Evolutionary conservation across 106 monocot genomes (phyloP).

Genomic region (Chionographis japonica): DNA sequence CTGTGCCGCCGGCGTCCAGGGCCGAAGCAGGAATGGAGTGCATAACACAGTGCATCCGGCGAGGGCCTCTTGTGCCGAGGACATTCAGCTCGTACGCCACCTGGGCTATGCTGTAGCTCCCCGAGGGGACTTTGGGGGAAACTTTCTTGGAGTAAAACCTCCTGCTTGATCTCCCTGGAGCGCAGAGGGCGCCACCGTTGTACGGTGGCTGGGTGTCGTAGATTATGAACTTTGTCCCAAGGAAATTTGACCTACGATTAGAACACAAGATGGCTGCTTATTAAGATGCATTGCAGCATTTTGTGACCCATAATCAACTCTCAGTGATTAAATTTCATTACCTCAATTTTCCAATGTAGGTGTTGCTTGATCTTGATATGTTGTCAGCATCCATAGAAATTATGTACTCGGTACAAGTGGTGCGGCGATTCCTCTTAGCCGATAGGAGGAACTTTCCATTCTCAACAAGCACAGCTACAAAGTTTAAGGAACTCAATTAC

Average conservation of each 20-base stretch:
- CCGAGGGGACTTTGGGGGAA: conserved; percentile 38
- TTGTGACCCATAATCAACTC: background rate
- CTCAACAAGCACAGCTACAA: conserved; percentile 31
- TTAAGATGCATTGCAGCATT: too few species aligned
- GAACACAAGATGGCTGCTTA: background rate
- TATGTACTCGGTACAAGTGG: conserved; percentile 37
- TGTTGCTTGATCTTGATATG: conserved; percentile 39
- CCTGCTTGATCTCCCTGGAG: conserved; percentile 19
- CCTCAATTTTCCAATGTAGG: conserved; percentile 44
- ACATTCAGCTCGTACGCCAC: conserved; percentile 49
- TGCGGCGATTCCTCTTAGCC: conserved; percentile 30
- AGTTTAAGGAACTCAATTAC: background rate
- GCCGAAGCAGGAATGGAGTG: conserved; percentile 38
- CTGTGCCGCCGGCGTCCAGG: conserved; percentile 27
- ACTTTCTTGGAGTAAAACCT: conserved; percentile 42
- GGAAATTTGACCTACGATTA: conserved; percentile 44
- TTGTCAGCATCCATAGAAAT: conserved; percentile 32
- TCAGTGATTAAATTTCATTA: background rate
- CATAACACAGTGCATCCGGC: conserved; percentile 49
- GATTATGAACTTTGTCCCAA: conserved; percentile 52
- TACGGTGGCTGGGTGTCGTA: conserved; percentile 50
- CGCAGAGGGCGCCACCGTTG: conserved; percentile 10
- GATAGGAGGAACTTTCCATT: conserved; percentile 42
- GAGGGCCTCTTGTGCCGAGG: conserved; percentile 43
- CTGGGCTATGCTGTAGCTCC: conserved; percentile 35